Evolutionary conservation across 352 stramenopile genomes (phyloP), one percentile per base, ranked within the genome.

Genomic region (Vaucheria bursata): DNA sequence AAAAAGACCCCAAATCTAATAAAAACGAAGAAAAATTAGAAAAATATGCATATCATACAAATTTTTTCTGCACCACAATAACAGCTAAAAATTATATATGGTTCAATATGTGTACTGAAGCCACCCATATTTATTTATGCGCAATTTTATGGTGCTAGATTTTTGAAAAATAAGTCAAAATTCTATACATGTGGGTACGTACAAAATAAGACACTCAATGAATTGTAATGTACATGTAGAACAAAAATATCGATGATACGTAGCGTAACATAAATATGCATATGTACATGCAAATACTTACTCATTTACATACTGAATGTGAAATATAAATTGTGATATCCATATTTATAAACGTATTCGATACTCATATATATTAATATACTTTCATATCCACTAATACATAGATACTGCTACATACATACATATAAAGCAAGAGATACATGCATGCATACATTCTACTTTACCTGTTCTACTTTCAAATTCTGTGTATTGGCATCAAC

Each of bases 1-100:
- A 38, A 84, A 68, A 18, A 84, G 66, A 1, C 66, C 74, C 79
- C 79, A 84, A 32, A 84, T 59, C 34, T 77, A 18, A 8, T 38
- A 69, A 18, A 12, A 59, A 59, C 12, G 25, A 25, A 18, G 45
- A 25, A 12, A 59, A 25, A 12, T 18, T 59, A 59, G 12, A 59
- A 59, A 59, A 12, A 59, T 59, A 12, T 18, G 45, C 12, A 59
- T 12, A 12, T 12, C 12, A 59, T 59, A 25, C 45, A 59, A 59
- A 25, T 12, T 25, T 25, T 59, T 59, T 25, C 45, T 18, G 45
- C 45, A 18, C 45, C 45, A 59, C 25, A 25, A 25, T 59, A 59
- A 59, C 45, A 59, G 25, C 12, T 12, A 59, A 59, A 18, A 18
- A 18, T 25, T 12, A 59, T 59, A 25, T 59, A 59, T 59, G 25